Conservation (phyloP, 805 yeast genomes). For the Sugiyamaella lignohabitans region DNA sequence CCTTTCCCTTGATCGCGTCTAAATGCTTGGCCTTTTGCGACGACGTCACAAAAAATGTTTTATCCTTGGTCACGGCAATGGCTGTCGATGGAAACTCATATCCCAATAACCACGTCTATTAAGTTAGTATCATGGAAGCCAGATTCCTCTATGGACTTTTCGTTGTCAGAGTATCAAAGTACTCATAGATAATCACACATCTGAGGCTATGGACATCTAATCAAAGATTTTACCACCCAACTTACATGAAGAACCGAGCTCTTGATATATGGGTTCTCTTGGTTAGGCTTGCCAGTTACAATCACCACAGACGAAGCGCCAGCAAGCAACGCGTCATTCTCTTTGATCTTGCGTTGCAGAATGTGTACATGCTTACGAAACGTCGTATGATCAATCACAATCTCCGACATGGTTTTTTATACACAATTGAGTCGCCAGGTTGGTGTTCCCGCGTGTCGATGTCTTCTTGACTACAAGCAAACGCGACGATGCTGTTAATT, state of each 20-base stretch:
- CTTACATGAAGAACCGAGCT: conserved; percentile 66
- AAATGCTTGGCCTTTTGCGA: conserved; percentile 80
- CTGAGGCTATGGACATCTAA: too few species aligned
- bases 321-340: conserved; percentile 32
- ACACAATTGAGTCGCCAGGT: too few species aligned
- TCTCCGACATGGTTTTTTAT: conserved; percentile 8
- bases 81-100: conserved; percentile 95
- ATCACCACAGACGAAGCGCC: conserved; percentile 50
- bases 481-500: too few species aligned
- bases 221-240: too few species aligned
- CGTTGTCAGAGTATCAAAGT: conserved; percentile 2
- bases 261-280: conserved; percentile 83
- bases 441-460: too few species aligned
- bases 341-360: conserved; percentile 23
- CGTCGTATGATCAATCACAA: conserved; percentile 27
- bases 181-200: not conserved
- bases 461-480: too few species aligned
- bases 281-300: conserved; percentile 79
- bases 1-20: conserved; percentile 45
- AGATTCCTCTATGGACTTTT: not conserved
- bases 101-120: conserved; percentile 73
- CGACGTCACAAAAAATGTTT: conserved; percentile 64
- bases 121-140: not conserved
- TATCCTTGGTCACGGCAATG: conserved; percentile 54
- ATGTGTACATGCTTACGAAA: conserved; percentile 29